These are phyloP conservation scores for Psilocybe cyanescens DNA, from an alignment of 768 basidiomycete genomes.

Conservation along the genomic window DNA sequence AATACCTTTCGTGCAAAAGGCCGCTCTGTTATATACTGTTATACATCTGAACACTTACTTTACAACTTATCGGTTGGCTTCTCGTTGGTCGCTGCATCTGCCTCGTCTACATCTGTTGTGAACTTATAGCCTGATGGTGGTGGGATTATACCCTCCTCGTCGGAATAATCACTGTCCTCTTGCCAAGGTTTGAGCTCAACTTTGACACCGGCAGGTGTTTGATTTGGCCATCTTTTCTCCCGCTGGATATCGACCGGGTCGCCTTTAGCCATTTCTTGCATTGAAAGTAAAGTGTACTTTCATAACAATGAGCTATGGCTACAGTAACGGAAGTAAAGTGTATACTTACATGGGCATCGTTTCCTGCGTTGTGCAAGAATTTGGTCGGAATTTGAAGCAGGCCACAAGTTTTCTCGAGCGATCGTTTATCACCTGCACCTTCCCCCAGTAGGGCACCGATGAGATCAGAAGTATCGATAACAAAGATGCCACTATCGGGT, in stretches of 20 bases:
- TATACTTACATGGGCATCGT: constrained; percentile 75
- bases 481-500: constrained; percentile 57
- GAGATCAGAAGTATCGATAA: constrained; percentile 75
- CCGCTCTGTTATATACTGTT: too few relatives aligned
- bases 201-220: constrained; percentile 46
- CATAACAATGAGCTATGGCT: neutral
- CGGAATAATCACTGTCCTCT: constrained; percentile 56
- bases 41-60: neutral
- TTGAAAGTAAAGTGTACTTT: constrained; percentile 71
- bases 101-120: neutral
- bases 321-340: neutral
- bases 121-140: constrained; percentile 21
- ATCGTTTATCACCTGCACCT: constrained; percentile 49
- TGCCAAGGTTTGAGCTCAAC: constrained; percentile 65
- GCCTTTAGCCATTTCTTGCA: constrained; percentile 75
- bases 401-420: constrained; percentile 64
- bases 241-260: constrained; percentile 76
- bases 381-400: constrained; percentile 61
- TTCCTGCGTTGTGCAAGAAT: constrained; percentile 82
- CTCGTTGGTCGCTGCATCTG: neutral
- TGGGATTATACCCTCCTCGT: constrained; percentile 43
- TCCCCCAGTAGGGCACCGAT: constrained; percentile 78
- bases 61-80: neutral
- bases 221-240: constrained; percentile 79
- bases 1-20: too few relatives aligned